phyloP scores from a whole-genome alignment of 2,329 filamentous ascomycete species.

The Akanthomyces uredinophilus region DNA sequence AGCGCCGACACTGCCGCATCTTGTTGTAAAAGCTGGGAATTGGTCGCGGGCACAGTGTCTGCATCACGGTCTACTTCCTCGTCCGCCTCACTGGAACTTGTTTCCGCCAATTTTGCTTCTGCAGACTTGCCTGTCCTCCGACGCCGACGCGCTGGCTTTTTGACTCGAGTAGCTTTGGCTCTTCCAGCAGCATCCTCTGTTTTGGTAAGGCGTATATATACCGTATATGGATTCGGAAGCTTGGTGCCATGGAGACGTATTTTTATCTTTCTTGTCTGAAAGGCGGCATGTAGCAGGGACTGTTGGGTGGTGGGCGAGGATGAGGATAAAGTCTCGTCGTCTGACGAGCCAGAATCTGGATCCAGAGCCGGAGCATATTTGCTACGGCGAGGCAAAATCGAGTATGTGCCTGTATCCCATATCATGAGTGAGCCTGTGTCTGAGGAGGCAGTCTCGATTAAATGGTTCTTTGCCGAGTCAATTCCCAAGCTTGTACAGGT shows the following conservation, averaged over 20 bases:
- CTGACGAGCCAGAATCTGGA: conserved; percentile 25
- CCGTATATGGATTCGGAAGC: conserved; percentile 48
- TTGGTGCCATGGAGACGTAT: conserved; percentile 49
- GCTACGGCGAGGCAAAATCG: conserved; percentile 41
- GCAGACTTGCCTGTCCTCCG: conserved; percentile 1
- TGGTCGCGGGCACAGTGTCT: conserved; percentile 19
- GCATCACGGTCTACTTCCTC: conserved; percentile 14
- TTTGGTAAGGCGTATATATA: conserved; percentile 49
- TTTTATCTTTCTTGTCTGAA: conserved; percentile 51
- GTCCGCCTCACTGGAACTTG: conserved; percentile 20
- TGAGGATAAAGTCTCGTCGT: conserved; percentile 20
- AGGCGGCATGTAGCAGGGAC: conserved; percentile 46
- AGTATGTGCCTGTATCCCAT: conserved; percentile 59
- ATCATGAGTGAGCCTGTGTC: conserved; percentile 55
- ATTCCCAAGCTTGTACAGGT: neutral
- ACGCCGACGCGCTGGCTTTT: conserved; percentile 2
- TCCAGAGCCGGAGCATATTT: conserved; percentile 28
- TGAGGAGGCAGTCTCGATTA: conserved; percentile 52
- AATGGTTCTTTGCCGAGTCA: conserved; percentile 45
- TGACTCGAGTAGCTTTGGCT: conserved; percentile 17
- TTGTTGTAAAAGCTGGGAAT: neutral
- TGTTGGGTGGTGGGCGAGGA: conserved; percentile 31
- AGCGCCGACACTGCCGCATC: conserved; percentile 27
- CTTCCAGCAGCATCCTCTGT: conserved; percentile 35
- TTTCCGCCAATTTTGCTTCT: conserved; percentile 20